phyloP scores from a whole-genome alignment of 2,329 filamentous ascomycete species.

The Colletotrichum sp. region DNA sequence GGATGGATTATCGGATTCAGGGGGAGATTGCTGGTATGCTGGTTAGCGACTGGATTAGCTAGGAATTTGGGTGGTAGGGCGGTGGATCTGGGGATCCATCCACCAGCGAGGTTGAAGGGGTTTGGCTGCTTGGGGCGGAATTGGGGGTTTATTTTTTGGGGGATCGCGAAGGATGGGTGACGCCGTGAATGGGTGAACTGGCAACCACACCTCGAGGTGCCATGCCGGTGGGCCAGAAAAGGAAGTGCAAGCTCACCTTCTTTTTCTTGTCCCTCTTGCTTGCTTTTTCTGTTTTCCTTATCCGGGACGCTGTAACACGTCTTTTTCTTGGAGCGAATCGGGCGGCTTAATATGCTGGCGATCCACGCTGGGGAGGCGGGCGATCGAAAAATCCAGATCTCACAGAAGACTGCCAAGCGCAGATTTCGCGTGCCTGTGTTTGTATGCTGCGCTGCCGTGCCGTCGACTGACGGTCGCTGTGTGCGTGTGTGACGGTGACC shows the following conservation, averaged over 20 bases:
- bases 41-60: constrained; percentile 11
- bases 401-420: background rate
- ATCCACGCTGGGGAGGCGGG: background rate
- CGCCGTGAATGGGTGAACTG: constrained; percentile 7
- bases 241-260: constrained; percentile 12
- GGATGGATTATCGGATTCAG: constrained; percentile 18
- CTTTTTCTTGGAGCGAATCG: background rate
- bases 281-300: background rate
- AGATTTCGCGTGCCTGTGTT: background rate
- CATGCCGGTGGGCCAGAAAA: constrained; percentile 9
- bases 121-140: constrained; percentile 11
- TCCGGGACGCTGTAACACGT: background rate
- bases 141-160: background rate
- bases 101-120: constrained; percentile 15
- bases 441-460: background rate
- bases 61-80: constrained; percentile 14
- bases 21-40: constrained; percentile 21
- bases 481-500: background rate
- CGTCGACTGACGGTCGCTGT: background rate
- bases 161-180: background rate
- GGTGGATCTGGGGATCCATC: constrained; percentile 21
- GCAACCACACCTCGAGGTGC: background rate
- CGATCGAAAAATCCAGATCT: background rate
- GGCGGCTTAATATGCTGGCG: background rate
- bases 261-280: background rate